Evolutionary conservation across 2,329 filamentous ascomycete genomes (phyloP).

Genomic region (Fusarium penzigii): DNA sequence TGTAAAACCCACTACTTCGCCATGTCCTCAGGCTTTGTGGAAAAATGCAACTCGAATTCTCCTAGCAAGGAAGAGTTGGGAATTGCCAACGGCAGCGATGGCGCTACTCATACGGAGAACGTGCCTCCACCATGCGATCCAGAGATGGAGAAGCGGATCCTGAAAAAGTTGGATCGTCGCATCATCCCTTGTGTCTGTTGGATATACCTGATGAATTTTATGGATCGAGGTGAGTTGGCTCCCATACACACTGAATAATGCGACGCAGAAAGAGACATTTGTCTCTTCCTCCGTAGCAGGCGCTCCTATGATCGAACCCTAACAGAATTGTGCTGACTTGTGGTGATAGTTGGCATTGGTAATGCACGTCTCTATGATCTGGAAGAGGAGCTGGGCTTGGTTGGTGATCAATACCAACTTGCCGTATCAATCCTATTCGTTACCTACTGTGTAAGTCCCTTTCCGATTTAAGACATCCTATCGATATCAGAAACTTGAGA

Average conservation of each 20-base stretch:
- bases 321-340: background rate
- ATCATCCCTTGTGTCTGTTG: constrained; percentile 8
- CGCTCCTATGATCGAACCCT: too few species aligned
- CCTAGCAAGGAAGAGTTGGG: constrained; percentile 3
- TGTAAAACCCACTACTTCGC: background rate
- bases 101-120: background rate
- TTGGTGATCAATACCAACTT: constrained; percentile 3
- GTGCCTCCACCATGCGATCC: background rate
- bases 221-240: constrained; percentile 5
- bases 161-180: constrained; percentile 3
- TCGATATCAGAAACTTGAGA: too few species aligned
- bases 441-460: constrained; percentile 3
- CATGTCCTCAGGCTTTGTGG: constrained; percentile 1
- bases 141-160: background rate
- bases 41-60: background rate
- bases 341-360: constrained; percentile 4
- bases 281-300: too few species aligned
- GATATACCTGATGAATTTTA: constrained; percentile 6
- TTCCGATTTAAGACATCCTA: too few species aligned
- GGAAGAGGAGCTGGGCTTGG: constrained; percentile 1
- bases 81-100: constrained; percentile 1
- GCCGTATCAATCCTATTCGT: constrained; percentile 4
- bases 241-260: background rate
- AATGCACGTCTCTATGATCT: constrained; percentile 5
- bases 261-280: background rate